Base-by-base conservation (phyloP, 805 yeast genomes). In the Wilhelminamyces savonicus region DNA sequence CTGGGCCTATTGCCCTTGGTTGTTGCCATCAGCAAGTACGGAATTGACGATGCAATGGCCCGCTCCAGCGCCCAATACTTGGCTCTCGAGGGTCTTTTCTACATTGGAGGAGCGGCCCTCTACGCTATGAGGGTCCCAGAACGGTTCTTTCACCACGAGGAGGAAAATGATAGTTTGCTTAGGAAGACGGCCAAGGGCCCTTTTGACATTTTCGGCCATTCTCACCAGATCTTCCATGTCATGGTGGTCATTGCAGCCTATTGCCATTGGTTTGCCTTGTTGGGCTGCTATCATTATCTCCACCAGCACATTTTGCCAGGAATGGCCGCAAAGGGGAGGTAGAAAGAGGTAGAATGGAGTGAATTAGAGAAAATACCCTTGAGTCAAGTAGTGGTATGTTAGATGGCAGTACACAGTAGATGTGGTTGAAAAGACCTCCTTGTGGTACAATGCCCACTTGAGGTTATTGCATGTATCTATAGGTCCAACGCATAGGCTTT, bases 101-200 rank as follows among this genome's bases (percentile, higher is more conserved):
- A 87, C 52, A 81, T 86, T 3, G 40, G 60, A 5, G 97, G 97
- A 0, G 95, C 96, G 0, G 63, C 67, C 2, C 53, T 88, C 30
- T 87, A 87, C 52, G 95, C 94, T 0, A 51, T 67, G 15, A 64
- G 96, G 36, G 52, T 82, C 20, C 97, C 97, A 0, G 97, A 87
- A 49, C 63, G 82, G 28, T 60, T 64, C 24, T 45, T 54, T 1
- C 57, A 58, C 34, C 27, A 37, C 2, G 56, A 53, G 7, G 43
- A 46, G 18, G 40, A 40, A 21, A 47, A 40, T 19, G 28, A 32
- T 4, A 26, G 30, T 8, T 34, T 44, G 23, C 27, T 40, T 6
- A 28, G 21, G 5, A 29, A 25, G 5, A 41, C 46, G 3, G 12
- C 33, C 8, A 33, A 44, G 1, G 66, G 65, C 2, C 41, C 23